Conservation (phyloP, 2,329 filamentous ascomycete species). For the Aspergillus caelatus region DNA sequence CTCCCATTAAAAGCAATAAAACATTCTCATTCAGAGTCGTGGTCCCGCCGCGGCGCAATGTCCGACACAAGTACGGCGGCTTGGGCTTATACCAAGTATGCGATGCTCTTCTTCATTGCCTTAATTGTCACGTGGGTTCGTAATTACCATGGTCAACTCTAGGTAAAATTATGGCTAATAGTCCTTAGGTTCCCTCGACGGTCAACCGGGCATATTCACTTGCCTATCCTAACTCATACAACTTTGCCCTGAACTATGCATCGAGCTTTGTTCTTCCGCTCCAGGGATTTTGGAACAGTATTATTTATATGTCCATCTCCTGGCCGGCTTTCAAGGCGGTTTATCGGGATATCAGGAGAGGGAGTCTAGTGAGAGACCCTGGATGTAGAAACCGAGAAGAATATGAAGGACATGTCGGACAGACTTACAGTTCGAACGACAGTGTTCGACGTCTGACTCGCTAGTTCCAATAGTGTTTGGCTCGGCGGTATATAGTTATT, state of each 20-base stretch:
- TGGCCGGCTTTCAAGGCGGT: slow-evolving; percentile 60
- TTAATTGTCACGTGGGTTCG: slow-evolving; percentile 47
- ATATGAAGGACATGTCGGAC: not conserved
- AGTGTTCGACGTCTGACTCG: slow-evolving; percentile 17
- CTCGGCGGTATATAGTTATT: not conserved
- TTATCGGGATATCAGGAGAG: slow-evolving; percentile 22
- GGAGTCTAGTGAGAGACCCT: not conserved
- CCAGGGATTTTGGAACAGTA: slow-evolving; percentile 82
- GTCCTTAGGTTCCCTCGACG: slow-evolving; percentile 65
- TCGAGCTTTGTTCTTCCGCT: slow-evolving; percentile 76
- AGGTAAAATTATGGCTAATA: not conserved
- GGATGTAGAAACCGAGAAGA: not conserved
- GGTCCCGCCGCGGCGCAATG: slow-evolving; percentile 19
- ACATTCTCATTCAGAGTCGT: slow-evolving; percentile 8
- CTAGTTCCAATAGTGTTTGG: not conserved
- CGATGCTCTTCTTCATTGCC: slow-evolving; percentile 45
- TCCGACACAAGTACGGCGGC: slow-evolving; percentile 40
- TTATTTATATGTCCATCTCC: slow-evolving; percentile 75
- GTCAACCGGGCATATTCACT: slow-evolving; percentile 76
- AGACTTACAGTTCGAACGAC: slow-evolving; percentile 12
- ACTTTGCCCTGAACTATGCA: slow-evolving; percentile 66
- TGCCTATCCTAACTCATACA: slow-evolving; percentile 56
- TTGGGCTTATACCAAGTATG: slow-evolving; percentile 44
- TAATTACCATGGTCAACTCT: not conserved
- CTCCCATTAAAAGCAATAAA: slow-evolving; percentile 13